These are phyloP conservation scores for Pachysolen tannophilus DNA, from an alignment of 805 yeast species.

Conservation along the genomic window DNA sequence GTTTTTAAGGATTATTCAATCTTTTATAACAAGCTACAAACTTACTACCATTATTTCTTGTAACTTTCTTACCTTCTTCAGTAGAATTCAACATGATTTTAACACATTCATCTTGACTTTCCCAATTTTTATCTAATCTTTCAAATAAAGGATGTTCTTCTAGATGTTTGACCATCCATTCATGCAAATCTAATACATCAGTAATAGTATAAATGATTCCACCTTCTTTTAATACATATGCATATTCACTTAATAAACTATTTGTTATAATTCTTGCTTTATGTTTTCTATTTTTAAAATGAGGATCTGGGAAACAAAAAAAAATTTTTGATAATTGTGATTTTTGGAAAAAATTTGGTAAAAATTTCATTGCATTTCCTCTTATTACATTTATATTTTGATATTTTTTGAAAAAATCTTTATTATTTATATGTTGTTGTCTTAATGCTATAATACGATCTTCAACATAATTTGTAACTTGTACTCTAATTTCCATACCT, in stretches of 20 bases:
- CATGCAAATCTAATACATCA: slow-evolving; percentile 86
- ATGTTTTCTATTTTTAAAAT: slow-evolving; percentile 94
- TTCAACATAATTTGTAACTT: slow-evolving; percentile 94
- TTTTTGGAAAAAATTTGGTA: slow-evolving; percentile 86
- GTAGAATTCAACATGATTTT: slow-evolving; percentile 85
- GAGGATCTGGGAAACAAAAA: slow-evolving; percentile 99
- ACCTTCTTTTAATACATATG: slow-evolving; percentile 77
- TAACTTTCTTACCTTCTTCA: slow-evolving; percentile 96
- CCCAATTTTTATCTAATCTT: slow-evolving; percentile 75
- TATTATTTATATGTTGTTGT: slow-evolving; percentile 29
- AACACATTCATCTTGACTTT: slow-evolving; percentile 72
- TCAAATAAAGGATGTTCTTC: slow-evolving; percentile 88
- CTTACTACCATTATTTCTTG: slow-evolving; percentile 80
- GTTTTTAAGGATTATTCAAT: slow-evolving; percentile 43
- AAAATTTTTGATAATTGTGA: slow-evolving; percentile 85
- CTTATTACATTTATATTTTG: slow-evolving; percentile 86
- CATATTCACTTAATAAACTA: slow-evolving; percentile 85
- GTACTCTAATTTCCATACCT: slow-evolving; percentile 98
- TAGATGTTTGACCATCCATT: slow-evolving; percentile 93
- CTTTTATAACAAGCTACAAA: slow-evolving; percentile 83
- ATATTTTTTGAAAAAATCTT: slow-evolving; percentile 32
- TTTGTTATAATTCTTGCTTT: slow-evolving; percentile 93
- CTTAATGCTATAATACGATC: slow-evolving; percentile 90
- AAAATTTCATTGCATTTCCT: slow-evolving; percentile 95
- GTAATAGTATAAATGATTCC: slow-evolving; percentile 93